Evolutionary conservation across 108 stramenopile species (phyloP).

Genomic region (Cyclostephanos invisitatus): DNA sequence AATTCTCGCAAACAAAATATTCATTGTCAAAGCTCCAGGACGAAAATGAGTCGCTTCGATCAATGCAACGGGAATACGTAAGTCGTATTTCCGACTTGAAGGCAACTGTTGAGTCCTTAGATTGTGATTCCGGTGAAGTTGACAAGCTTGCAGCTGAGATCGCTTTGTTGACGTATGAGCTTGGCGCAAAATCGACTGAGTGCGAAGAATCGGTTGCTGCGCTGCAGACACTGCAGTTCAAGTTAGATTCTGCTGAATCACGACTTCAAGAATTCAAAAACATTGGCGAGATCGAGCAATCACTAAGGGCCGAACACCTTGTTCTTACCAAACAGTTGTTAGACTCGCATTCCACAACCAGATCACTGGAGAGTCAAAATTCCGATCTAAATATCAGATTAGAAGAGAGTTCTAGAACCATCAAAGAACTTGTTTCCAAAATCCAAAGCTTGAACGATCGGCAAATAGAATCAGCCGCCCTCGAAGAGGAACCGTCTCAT

Average conservation of each 20-base stretch:
- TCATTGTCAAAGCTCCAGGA: slow-evolving; percentile 19
- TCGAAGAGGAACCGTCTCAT: slow-evolving; percentile 15
- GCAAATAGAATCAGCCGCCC: slow-evolving; percentile 9
- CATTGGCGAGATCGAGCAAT: slow-evolving; percentile 6
- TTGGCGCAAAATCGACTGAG: slow-evolving; percentile 29
- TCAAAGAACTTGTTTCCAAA: slow-evolving; percentile 12
- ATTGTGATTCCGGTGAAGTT: slow-evolving; percentile 22
- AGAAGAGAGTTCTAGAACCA: slow-evolving; percentile 14
- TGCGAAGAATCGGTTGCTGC: slow-evolving; percentile 17
- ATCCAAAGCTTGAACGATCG: slow-evolving; percentile 21
- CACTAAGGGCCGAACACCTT: slow-evolving; percentile 26
- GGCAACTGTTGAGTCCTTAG: slow-evolving; percentile 35
- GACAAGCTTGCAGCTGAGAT: slow-evolving; percentile 37
- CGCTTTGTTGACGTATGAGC: slow-evolving; percentile 40
- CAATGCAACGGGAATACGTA: slow-evolving; percentile 21
- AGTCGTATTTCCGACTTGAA: slow-evolving; percentile 31
- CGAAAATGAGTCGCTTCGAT: slow-evolving; percentile 35
- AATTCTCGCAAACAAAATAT: slow-evolving; percentile 23
- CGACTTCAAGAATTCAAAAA: not conserved
- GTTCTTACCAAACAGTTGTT: slow-evolving; percentile 11
- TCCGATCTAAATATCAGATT: slow-evolving; percentile 25
- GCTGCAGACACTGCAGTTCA: slow-evolving; percentile 28
- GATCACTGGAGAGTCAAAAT: slow-evolving; percentile 18
- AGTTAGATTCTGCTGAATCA: slow-evolving; percentile 21
- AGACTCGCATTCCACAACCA: slow-evolving; percentile 10